A percentile compares a stretch with the other conserved stretches of the same genome.
Conservation (phyloP, 495 filamentous ascomycete genomes). For the Tuber borchii region DNA sequence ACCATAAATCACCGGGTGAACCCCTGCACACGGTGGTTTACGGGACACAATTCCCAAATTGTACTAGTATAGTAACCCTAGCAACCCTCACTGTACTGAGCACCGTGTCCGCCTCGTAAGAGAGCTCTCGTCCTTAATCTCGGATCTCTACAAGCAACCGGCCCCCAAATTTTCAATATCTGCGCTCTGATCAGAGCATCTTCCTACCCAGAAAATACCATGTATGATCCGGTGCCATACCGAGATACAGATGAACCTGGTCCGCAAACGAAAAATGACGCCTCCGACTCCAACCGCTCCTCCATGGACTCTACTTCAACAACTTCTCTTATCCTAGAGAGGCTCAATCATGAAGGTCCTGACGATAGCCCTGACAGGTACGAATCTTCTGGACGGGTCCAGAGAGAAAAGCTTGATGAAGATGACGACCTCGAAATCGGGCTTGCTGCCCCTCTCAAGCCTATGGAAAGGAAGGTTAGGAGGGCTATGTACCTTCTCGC, state of each 20-base stretch:
- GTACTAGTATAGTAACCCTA: neutral
- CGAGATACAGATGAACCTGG: conserved; percentile 21
- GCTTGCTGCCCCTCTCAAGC: conserved; percentile 40
- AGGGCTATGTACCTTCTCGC: conserved; percentile 63
- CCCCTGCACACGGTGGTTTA: neutral
- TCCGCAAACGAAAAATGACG: neutral
- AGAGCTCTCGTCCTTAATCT: neutral
- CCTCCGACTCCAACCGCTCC: conserved; percentile 42
- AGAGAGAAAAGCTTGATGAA: conserved; percentile 48
- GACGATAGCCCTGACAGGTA: conserved; percentile 7
- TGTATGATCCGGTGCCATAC: conserved; percentile 28
- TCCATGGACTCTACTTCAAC: conserved; percentile 66
- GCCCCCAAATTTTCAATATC: neutral
- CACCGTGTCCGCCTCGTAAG: too few relatives aligned
- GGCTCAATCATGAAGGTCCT: conserved; percentile 46
- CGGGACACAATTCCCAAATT: neutral
- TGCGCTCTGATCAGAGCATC: neutral
- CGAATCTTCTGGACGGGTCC: conserved; percentile 16
- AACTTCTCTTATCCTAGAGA: conserved; percentile 70
- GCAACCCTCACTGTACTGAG: too few relatives aligned
- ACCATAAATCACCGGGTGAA: neutral
- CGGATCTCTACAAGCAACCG: neutral
- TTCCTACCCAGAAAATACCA: neutral
- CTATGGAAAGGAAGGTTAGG: conserved; percentile 57
- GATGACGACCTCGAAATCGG: conserved; percentile 41